Percentiles rank a stretch among this genome's conserved stretches.
These are phyloP conservation scores for Fusarium odoratissimum DNA, from an alignment of 2,329 filamentous ascomycete species.

Conservation along the genomic window DNA sequence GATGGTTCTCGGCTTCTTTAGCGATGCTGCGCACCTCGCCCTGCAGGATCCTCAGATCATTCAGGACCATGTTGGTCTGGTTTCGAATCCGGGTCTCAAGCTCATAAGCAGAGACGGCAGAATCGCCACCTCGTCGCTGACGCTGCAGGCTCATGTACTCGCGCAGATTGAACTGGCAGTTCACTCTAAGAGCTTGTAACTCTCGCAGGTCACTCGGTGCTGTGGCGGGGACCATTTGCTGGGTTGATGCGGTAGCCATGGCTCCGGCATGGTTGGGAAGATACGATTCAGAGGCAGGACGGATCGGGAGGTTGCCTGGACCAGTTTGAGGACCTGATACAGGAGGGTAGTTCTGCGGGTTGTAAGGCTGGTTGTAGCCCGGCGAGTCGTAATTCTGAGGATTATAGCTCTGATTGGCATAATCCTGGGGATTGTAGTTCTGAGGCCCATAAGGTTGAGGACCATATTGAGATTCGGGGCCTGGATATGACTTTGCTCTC, in stretches of 20 bases:
- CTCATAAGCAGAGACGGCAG: conserved; percentile 48
- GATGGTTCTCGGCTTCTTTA: conserved; percentile 58
- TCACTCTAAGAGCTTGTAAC: conserved; percentile 49
- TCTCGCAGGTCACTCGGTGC: conserved; percentile 42
- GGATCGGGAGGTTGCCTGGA: conserved; percentile 35
- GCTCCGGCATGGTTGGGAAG: conserved; percentile 35
- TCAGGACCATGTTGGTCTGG: conserved; percentile 57
- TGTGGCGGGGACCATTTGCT: conserved; percentile 34
- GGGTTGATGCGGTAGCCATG: conserved; percentile 30
- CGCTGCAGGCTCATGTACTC: conserved; percentile 52
- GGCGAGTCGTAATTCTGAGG: conserved; percentile 37
- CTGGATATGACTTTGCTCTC: conserved; percentile 37
- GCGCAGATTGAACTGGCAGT: conserved; percentile 51
- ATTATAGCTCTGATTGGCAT: conserved; percentile 28
- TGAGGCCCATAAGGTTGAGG: conserved; percentile 24
- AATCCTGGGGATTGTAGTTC: conserved; percentile 36
- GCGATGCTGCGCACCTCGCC: conserved; percentile 57
- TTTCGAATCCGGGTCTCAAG: conserved; percentile 57
- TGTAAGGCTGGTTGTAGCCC: conserved; percentile 26
- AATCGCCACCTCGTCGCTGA: conserved; percentile 46
- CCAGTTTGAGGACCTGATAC: conserved; percentile 33
- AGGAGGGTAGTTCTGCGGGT: conserved; percentile 42
- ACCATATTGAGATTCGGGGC: conserved; percentile 36
- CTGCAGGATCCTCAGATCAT: conserved; percentile 58
- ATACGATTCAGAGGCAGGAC: conserved; percentile 39